Conservation (phyloP, 2,329 filamentous ascomycete species). For the Cercospora berteroae region DNA sequence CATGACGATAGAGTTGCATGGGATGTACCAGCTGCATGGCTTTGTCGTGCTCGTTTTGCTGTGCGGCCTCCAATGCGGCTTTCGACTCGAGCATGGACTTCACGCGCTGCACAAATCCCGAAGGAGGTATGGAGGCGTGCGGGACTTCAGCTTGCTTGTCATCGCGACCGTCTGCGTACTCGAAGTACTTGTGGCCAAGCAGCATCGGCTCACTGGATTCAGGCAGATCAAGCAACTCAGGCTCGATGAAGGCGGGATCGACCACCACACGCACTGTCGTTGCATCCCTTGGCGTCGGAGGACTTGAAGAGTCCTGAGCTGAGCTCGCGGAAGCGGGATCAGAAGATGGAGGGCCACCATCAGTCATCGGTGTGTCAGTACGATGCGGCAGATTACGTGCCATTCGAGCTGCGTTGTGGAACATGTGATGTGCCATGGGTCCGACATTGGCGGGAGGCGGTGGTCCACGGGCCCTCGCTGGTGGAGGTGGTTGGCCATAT, state of each 20-base stretch:
- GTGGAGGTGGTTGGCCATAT: slow-evolving; percentile 25
- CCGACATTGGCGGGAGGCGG: slow-evolving; percentile 24
- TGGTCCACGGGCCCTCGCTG: slow-evolving; percentile 27
- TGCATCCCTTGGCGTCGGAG: slow-evolving; percentile 44
- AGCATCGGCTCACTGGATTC: slow-evolving; percentile 39
- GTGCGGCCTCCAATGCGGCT: slow-evolving; percentile 33
- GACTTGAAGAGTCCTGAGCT: slow-evolving; percentile 40
- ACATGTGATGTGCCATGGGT: slow-evolving; percentile 36
- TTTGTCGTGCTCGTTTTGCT: slow-evolving; percentile 22
- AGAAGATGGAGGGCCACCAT: slow-evolving; percentile 44
- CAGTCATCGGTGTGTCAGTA: slow-evolving; percentile 39
- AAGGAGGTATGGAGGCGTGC: slow-evolving; percentile 37
- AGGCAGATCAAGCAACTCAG: slow-evolving; percentile 36
- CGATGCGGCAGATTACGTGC: slow-evolving; percentile 35
- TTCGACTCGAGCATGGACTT: slow-evolving; percentile 45
- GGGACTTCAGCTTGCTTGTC: slow-evolving; percentile 37
- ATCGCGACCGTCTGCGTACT: slow-evolving; percentile 36
- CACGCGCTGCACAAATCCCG: slow-evolving; percentile 44
- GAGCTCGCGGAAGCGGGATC: slow-evolving; percentile 43
- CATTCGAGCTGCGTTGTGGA: slow-evolving; percentile 38
- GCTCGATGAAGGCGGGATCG: slow-evolving; percentile 38
- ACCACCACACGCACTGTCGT: slow-evolving; percentile 38
- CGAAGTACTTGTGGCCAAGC: slow-evolving; percentile 37
- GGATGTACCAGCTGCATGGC: slow-evolving; percentile 19
- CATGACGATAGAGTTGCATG: slow-evolving; percentile 19